Percentiles rank a stretch among this genome's conserved stretches.
Evolutionary conservation across 768 basidiomycete species (phyloP).

Genomic region (Galerina marginata): DNA sequence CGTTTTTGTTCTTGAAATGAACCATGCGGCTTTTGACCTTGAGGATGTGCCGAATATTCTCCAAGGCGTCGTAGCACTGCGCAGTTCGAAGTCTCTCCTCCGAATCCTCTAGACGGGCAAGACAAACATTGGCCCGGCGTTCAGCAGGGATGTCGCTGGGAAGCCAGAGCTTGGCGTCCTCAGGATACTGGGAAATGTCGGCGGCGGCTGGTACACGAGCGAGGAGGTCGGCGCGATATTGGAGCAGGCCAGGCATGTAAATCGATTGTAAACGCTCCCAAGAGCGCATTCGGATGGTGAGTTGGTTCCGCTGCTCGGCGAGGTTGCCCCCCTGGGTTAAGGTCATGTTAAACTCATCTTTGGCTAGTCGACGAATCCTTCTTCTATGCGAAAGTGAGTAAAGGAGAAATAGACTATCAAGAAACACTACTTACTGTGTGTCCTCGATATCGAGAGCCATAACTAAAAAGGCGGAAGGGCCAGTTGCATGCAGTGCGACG

Average conservation of each 20-base stretch:
- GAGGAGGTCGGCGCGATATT: background rate
- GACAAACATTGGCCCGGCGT: background rate
- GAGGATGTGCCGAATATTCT: background rate
- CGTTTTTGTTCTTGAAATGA: constrained; percentile 14
- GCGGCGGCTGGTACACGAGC: too few species aligned
- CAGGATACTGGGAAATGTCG: constrained; percentile 2
- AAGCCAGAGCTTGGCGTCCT: constrained; percentile 6
- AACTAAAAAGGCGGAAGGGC: too few species aligned
- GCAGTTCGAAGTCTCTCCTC: constrained; percentile 14
- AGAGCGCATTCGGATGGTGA: constrained; percentile 7
- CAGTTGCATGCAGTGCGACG: too few species aligned
- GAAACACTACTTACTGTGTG: too few species aligned
- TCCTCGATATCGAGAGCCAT: too few species aligned
- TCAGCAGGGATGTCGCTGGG: constrained; percentile 4
- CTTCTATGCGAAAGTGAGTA: background rate
- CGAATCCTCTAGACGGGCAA: background rate
- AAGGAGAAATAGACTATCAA: too few species aligned
- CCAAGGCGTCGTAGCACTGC: constrained; percentile 13
- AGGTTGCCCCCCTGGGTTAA: background rate
- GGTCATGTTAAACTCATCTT: background rate
- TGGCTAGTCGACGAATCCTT: background rate
- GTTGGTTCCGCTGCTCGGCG: constrained; percentile 15
- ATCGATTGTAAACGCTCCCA: constrained; percentile 18
- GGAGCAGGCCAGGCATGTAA: constrained; percentile 22
- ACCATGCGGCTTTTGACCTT: background rate